phyloP scores from a whole-genome alignment of 371 early-diverging fungal genomes.

The Saksenaea oblongispora region DNA sequence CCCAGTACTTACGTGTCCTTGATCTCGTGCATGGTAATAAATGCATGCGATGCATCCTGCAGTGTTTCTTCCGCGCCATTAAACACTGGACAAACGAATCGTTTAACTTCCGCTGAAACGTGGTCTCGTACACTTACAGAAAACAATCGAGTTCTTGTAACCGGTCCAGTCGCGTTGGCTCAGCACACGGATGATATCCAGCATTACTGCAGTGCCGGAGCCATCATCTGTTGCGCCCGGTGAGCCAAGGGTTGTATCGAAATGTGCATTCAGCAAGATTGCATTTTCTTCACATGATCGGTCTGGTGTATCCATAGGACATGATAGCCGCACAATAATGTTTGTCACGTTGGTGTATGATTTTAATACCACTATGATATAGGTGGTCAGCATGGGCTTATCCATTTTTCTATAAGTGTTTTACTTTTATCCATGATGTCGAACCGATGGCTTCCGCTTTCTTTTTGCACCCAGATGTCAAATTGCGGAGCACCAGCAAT shows the following conservation, averaged over 20 bases:
- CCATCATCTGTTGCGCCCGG: slow-evolving; percentile 74
- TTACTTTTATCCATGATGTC: slow-evolving; percentile 73
- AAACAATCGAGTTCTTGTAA: slow-evolving; percentile 59
- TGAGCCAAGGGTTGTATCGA: slow-evolving; percentile 65
- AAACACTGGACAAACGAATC: slow-evolving; percentile 50
- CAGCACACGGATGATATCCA: slow-evolving; percentile 70
- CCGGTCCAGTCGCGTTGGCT: slow-evolving; percentile 51
- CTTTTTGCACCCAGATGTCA: slow-evolving; percentile 63
- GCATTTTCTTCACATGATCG: slow-evolving; percentile 62
- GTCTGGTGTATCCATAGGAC: slow-evolving; percentile 47
- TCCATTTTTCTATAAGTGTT: not conserved
- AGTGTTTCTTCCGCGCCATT: slow-evolving; percentile 83
- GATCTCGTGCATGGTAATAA: slow-evolving; percentile 66
- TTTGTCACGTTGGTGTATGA: slow-evolving; percentile 74
- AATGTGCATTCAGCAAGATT: slow-evolving; percentile 72
- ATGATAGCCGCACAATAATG: slow-evolving; percentile 72
- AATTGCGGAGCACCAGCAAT: slow-evolving; percentile 51
- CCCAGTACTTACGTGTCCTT: slow-evolving; percentile 47
- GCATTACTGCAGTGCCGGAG: slow-evolving; percentile 70
- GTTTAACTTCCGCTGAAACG: not conserved
- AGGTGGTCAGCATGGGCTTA: not conserved
- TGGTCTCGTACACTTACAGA: slow-evolving; percentile 43
- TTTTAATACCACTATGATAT: slow-evolving; percentile 56
- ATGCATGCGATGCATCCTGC: slow-evolving; percentile 78
- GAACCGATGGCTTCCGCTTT: slow-evolving; percentile 69